Evolutionary conservation across 2,329 filamentous ascomycete genomes (phyloP), one percentile per base, ranked within the genome.

Genomic region (Hymenoscyphus fraxineus): DNA sequence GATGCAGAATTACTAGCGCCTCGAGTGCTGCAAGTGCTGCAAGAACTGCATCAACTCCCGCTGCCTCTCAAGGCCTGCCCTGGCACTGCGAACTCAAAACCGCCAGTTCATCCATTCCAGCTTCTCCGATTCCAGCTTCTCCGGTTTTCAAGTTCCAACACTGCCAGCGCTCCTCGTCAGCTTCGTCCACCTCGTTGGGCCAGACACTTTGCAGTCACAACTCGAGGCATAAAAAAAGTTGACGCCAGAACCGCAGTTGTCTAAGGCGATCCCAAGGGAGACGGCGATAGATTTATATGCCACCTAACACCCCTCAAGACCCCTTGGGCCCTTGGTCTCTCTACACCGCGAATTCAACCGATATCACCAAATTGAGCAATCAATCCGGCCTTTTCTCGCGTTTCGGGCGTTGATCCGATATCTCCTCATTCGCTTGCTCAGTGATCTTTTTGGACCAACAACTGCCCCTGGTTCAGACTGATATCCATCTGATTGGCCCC

Each of bases 341-440:
- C 44, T 12, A 22, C 44, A 51, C 44, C 44, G 44, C 44, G 19
- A 51, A 22, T 51, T 16, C 44, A 51, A 27, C 6, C 9, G 6
- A 35, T 10, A 6, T 35, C 35, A 35, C 35, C 32, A 3, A 35
- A 27, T 27, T 27, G 27, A 27, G 27, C 2, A 35, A 55, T 27
- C 56, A 55, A 54, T 38, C 31, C 41, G 9, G 44, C 16, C 51
- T 39, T 40, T 55, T 60, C 15, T 59, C 63, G 63, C 56, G 63
- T 64, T 58, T 64, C 63, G 63, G 59, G 54, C 63, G 39, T 38
- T 31, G 27, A 58, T 55, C 40, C 59, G 63, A 41, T 40, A 44
- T 59, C 60, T 61, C 9, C 56, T 56, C 40, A 61, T 64, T 61
- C 59, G 61, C 57, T 39, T 61, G 60, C 35, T 27, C 38, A 44